Base-by-base conservation (phyloP, 305 asterid genomes). In the Solanum hybrid region DNA sequence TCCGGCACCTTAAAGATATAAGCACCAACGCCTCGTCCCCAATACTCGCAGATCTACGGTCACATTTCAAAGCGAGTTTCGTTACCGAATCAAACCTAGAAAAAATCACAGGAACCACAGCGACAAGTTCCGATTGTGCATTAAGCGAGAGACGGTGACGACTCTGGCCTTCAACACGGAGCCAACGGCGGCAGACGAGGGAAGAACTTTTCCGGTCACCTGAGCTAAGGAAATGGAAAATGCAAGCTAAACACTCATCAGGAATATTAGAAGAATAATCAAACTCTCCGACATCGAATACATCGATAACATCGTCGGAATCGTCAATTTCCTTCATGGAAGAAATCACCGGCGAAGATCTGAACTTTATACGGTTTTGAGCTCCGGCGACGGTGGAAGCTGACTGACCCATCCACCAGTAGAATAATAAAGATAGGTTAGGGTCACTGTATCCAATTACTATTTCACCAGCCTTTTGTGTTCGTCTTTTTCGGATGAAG, bases 61-160 rank as follows among this genome's bases (percentile, higher is more conserved):
- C 98, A 87, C 97, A 96, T 92, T 95, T 95, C 10, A 96, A 92
- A 9, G 95, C 95, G 22, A 96, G 96, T 91, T 96, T 96, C n/a
- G 96, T 92, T 22, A 96, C 93, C 64, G 97, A 78, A 88, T 96
- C 98, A 88, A 94, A 96, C 10, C 98, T 95, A 13, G 91, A 27
- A 86, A 94, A 92, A 29, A 96, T 85, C 24, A 91, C 87, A 9
- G 95, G 92, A 5, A 94, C 56, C 7, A 84, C 89, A 36, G 80
- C 51, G 0, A 90, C 22, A 6, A 95, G 94, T 90, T 93, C 94
- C 37, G 94, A 89, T 88, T 87, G 91, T n/a, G 98, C 97, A 69
- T 95, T 92, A 38, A 96, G 96, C 4, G 98, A 94, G 38, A 96
- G 91, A 29, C 98, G 97, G 87, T 93, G 95, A 40, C 98, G 98